Evolutionary conservation across 345 rosid genomes (phyloP).

Genomic region (Boechera divaricarpa): DNA sequence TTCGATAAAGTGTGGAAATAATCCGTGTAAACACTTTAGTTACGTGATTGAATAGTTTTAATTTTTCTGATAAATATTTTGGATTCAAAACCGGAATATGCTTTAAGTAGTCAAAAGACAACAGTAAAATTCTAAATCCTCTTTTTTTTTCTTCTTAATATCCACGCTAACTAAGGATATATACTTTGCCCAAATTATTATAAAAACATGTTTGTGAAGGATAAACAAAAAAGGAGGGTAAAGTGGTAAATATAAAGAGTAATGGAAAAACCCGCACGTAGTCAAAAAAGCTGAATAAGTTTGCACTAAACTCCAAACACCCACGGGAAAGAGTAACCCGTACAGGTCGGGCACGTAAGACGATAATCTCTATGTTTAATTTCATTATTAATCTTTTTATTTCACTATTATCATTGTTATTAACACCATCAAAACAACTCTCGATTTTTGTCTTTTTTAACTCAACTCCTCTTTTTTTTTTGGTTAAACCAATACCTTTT

Average conservation of each 20-base stretch:
- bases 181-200: background rate
- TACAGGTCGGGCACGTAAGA: slow-evolving; percentile 47
- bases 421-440: slow-evolving; percentile 15
- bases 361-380: slow-evolving; percentile 38
- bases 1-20: background rate
- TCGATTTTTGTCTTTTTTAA: background rate
- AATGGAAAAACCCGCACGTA: slow-evolving; percentile 30
- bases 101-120: slow-evolving; percentile 21
- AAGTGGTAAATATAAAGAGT: slow-evolving; percentile 11
- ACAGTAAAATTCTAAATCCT: slow-evolving; percentile 23
- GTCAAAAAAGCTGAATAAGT: slow-evolving; percentile 38
- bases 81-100: background rate
- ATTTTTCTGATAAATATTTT: background rate
- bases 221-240: slow-evolving; percentile 15
- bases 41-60: background rate
- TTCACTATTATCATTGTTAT: slow-evolving; percentile 26
- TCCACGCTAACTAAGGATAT: slow-evolving; percentile 29
- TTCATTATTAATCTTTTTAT: slow-evolving; percentile 31
- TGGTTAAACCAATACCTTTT: background rate
- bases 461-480: no score
- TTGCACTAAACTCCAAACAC: slow-evolving; percentile 42
- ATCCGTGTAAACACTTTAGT: background rate
- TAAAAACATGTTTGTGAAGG: background rate
- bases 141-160: slow-evolving; percentile 26
- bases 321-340: slow-evolving; percentile 45